Conservation (phyloP, 2,329 filamentous ascomycete species). For the Colletotrichum graminicola region DNA sequence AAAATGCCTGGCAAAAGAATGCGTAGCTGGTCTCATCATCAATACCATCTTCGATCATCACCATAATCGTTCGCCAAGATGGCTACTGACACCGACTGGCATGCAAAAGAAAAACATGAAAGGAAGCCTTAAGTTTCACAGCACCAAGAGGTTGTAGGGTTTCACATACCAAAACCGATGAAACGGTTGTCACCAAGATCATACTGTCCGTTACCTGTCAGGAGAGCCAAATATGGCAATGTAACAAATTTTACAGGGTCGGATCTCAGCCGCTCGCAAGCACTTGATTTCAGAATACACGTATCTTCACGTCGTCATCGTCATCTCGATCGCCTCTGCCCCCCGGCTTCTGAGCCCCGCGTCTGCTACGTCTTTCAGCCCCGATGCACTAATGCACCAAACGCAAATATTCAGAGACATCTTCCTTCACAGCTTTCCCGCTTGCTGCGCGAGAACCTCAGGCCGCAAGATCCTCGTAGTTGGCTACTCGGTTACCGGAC, state of each 20-base stretch:
- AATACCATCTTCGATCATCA: not conserved
- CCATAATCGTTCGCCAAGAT: not conserved
- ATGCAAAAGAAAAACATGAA: not conserved
- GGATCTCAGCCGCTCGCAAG: constrained; percentile 2
- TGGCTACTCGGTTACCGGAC: not conserved
- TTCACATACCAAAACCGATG: not conserved
- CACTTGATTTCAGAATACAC: not conserved
- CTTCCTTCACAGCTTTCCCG: constrained; percentile 3
- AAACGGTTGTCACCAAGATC: not conserved
- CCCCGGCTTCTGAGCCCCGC: not conserved
- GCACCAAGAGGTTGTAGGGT: not conserved
- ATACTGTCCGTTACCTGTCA: not conserved
- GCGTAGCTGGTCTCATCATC: not conserved
- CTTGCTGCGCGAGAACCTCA: not conserved
- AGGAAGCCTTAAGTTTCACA: not conserved
- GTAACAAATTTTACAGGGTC: not conserved
- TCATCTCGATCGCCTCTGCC: constrained; percentile 24
- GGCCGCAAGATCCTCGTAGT: constrained; percentile 3
- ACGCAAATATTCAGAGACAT: constrained; percentile 26
- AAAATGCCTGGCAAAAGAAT: not conserved
- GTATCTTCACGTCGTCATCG: not conserved
- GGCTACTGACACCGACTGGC: not conserved
- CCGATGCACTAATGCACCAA: constrained; percentile 26
- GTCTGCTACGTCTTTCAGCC: constrained; percentile 18
- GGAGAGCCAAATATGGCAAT: not conserved